Percentiles rank a stretch among this genome's conserved stretches.
Evolutionary conservation across 2,329 filamentous ascomycete species (phyloP).

Genomic region (Sporothrix humicola): DNA sequence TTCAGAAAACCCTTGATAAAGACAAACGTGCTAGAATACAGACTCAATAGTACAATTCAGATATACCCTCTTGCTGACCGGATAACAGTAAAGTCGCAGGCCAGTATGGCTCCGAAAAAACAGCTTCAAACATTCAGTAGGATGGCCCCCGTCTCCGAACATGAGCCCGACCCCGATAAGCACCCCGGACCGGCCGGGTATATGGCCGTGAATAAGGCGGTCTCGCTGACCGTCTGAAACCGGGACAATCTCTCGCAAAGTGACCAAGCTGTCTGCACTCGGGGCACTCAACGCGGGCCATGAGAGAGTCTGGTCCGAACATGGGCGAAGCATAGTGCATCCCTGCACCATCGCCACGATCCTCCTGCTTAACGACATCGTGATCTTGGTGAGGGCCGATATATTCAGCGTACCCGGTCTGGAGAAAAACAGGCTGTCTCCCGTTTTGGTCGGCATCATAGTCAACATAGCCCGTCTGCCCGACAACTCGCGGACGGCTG

Average conservation of each 20-base stretch:
- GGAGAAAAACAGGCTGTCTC: neutral
- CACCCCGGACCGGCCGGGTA: neutral
- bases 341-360: neutral
- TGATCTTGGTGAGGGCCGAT: neutral
- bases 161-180: neutral
- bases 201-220: neutral
- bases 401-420: neutral
- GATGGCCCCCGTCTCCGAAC: neutral
- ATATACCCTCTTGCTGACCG: no score
- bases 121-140: neutral
- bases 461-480: neutral
- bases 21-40: no score
- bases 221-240: neutral
- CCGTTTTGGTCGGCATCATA: neutral
- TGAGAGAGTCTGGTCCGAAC: neutral
- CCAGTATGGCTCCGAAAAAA: no score
- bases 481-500: no score
- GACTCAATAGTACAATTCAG: no score
- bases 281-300: neutral
- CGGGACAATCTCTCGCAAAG: neutral
- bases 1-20: no score
- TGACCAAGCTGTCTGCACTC: neutral
- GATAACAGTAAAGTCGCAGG: no score
- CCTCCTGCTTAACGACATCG: neutral
- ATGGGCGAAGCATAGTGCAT: neutral